These are phyloP conservation scores for Erysimum pusillum DNA, from an alignment of 441 rosid species.

Conservation along the genomic window DNA sequence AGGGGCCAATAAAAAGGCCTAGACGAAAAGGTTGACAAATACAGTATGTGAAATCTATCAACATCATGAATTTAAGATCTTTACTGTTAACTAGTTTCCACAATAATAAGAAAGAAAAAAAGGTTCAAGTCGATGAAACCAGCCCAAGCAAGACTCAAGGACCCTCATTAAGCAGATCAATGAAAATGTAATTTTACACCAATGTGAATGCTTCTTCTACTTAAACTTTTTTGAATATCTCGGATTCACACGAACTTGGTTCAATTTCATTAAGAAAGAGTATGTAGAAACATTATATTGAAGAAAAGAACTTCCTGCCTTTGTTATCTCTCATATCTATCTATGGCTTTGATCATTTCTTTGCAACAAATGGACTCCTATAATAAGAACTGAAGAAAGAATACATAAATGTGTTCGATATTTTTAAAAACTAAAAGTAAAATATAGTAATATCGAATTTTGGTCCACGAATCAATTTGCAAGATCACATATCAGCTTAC, in stretches of 20 bases:
- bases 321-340: too few relatives aligned
- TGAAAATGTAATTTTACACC: not conserved
- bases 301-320: not conserved
- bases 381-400: not conserved
- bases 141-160: slow-evolving; percentile 1
- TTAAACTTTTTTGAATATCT: not conserved
- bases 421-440: not conserved
- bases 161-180: not conserved
- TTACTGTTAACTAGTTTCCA: not conserved
- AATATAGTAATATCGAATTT: not conserved
- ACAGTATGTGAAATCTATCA: slow-evolving; percentile 3
- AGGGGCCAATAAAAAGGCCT: not conserved
- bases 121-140: not conserved
- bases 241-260: not conserved
- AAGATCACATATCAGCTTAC: not conserved
- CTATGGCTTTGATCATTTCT: too few relatives aligned
- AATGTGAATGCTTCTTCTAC: not conserved
- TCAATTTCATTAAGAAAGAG: too few relatives aligned
- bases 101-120: not conserved
- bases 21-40: slow-evolving; percentile 37
- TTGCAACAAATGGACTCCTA: not conserved
- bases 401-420: not conserved
- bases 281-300: not conserved
- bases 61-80: slow-evolving; percentile 4
- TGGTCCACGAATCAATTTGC: not conserved